A percentile compares a stretch with the other conserved stretches of the same genome.
Conservation (phyloP, 345 rosid genomes). For the Rhodamnia argentea region DNA sequence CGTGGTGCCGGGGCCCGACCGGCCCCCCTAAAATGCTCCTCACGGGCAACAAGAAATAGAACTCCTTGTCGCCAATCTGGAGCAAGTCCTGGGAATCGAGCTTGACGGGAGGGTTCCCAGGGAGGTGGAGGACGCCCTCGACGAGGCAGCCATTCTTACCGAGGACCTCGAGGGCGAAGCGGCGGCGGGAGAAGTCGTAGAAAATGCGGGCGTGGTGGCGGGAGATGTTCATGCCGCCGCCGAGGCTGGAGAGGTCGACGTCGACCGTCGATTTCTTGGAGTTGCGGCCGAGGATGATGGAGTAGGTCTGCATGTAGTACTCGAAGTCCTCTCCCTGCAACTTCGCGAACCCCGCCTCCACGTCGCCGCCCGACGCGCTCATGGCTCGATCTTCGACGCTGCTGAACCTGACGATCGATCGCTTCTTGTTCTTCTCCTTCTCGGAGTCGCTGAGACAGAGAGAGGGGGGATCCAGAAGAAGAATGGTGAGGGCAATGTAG, state of each 20-base stretch:
- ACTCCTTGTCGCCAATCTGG: conserved; percentile 94
- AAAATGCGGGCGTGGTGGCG: conserved; percentile 92
- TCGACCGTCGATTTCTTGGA: conserved; percentile 94
- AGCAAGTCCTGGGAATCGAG: conserved; percentile 89
- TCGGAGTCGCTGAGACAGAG: not conserved
- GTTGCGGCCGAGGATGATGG: conserved; percentile 87
- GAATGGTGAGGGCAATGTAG: not conserved
- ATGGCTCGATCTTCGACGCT: conserved; percentile 17
- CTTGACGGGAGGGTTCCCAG: conserved; percentile 86
- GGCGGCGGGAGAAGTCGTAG: conserved; percentile 95
- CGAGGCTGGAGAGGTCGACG: conserved; percentile 88
- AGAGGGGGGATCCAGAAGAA: not conserved
- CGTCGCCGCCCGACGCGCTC: conserved; percentile 52
- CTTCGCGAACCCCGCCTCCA: conserved; percentile 97
- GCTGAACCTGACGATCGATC: not conserved
- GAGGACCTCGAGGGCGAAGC: conserved; percentile 93
- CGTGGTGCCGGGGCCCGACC: conserved; percentile 60
- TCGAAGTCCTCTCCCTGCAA: conserved; percentile 97
- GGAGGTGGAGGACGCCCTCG: conserved; percentile 96
- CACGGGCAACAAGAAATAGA: conserved; percentile 80
- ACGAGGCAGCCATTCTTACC: conserved; percentile 96
- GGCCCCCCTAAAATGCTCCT: conserved; percentile 79
- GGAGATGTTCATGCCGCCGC: conserved; percentile 97
- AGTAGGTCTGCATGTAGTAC: conserved; percentile 96
- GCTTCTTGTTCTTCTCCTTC: not conserved